Percentiles rank a stretch among this genome's conserved stretches.
phyloP scores from a whole-genome alignment of 257 asterid genomes.

The Solanum chilense region DNA sequence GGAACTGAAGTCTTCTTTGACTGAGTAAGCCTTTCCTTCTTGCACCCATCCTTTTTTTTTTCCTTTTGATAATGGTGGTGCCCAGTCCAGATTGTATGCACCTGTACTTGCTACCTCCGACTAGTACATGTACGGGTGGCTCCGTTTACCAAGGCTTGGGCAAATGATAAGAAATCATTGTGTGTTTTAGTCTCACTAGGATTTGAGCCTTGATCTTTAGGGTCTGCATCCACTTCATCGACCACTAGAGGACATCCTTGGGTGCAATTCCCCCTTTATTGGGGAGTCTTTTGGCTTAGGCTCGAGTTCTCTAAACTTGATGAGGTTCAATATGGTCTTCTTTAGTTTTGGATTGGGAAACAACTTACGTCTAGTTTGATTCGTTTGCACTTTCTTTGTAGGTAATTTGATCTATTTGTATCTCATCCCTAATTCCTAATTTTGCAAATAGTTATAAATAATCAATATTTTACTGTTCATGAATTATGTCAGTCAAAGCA shows the following conservation, averaged over 20 bases:
- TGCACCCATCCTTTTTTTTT: neutral
- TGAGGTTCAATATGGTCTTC: neutral
- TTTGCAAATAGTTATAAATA: neutral
- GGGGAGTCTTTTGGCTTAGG: neutral
- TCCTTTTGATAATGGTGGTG: neutral
- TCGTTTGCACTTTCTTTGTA: neutral
- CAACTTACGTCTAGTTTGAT: neutral
- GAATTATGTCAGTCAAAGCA: neutral
- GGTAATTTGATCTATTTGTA: neutral
- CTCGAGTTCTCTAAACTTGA: neutral
- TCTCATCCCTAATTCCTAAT: neutral
- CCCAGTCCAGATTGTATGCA: neutral
- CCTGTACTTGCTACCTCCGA: neutral
- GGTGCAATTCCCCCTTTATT: neutral
- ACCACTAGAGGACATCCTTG: neutral
- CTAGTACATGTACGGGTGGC: neutral
- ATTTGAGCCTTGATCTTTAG: neutral
- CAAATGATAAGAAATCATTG: neutral
- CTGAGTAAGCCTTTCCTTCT: constrained; percentile 38
- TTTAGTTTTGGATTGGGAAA: neutral
- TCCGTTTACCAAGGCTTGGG: neutral
- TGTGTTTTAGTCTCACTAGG: neutral
- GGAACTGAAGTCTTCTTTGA: constrained; percentile 78
- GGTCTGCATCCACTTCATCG: neutral
- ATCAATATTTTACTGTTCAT: neutral